A percentile compares a stretch with the other conserved stretches of the same genome.
These are phyloP conservation scores for Colletotrichum australisinense DNA, from an alignment of 2,329 filamentous ascomycete genomes.

Conservation along the genomic window DNA sequence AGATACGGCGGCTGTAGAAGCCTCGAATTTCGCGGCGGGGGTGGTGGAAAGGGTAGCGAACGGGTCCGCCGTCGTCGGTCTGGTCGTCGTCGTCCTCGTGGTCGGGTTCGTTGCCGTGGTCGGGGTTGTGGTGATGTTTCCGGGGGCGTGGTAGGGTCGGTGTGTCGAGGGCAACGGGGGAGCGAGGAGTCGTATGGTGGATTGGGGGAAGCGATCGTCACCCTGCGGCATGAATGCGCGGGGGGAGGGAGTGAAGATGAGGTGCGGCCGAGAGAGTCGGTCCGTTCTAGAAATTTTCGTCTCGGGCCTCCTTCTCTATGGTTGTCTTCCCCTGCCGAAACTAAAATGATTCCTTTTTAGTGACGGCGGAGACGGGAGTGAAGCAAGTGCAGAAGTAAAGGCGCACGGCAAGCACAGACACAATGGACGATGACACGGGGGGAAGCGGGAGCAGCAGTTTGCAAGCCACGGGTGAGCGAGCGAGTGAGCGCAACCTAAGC, in stretches of 20 bases:
- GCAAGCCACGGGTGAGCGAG: too few species aligned
- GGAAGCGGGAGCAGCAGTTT: too few species aligned
- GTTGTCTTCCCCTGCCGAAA: constrained; percentile 35
- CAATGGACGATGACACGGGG: constrained; percentile 3
- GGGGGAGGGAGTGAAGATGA: constrained; percentile 9
- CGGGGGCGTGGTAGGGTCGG: constrained; percentile 14
- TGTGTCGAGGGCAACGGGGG: constrained; percentile 16
- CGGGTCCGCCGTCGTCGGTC: not conserved
- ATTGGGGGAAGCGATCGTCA: constrained; percentile 31
- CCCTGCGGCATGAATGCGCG: constrained; percentile 38
- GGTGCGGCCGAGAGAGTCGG: constrained; percentile 25
- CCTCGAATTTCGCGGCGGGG: constrained; percentile 10
- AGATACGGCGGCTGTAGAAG: not conserved
- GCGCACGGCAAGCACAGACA: constrained; percentile 20
- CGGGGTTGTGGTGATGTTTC: constrained; percentile 1
- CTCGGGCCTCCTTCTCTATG: constrained; percentile 27
- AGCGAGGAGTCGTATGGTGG: constrained; percentile 21
- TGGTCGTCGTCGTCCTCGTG: constrained; percentile 8
- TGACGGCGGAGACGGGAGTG: constrained; percentile 26
- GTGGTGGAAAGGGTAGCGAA: constrained; percentile 6
- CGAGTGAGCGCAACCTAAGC: too few species aligned
- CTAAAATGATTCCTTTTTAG: constrained; percentile 32
- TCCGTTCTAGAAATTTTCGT: constrained; percentile 29
- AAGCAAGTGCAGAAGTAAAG: constrained; percentile 13
- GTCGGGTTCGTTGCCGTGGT: not conserved